A percentile compares a stretch with the other conserved stretches of the same genome.
Evolutionary conservation across 139 green algal genomes (phyloP).

Genomic region (Trebouxia sp.): DNA sequence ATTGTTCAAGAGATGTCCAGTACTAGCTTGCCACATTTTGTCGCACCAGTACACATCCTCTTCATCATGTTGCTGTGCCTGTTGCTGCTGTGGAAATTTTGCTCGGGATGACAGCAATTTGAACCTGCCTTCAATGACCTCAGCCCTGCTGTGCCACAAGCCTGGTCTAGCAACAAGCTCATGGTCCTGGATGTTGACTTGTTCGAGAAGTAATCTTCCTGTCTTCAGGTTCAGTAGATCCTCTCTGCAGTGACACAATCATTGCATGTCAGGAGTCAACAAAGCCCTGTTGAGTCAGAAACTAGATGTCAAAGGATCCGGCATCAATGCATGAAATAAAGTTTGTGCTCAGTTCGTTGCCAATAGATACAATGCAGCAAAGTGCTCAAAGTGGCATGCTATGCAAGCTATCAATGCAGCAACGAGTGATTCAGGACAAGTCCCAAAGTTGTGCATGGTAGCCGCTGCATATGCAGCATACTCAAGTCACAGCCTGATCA

Average conservation of each 20-base stretch:
- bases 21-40: neutral
- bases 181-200: neutral
- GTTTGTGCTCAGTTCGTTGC: too few relatives aligned
- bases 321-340: too few relatives aligned
- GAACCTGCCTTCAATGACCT: conserved; percentile 16
- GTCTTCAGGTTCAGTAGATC: neutral
- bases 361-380: too few relatives aligned
- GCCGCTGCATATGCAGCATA: too few relatives aligned
- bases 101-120: neutral
- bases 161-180: neutral
- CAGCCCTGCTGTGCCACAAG: conserved; percentile 2
- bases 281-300: too few relatives aligned
- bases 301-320: too few relatives aligned
- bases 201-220: neutral
- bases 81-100: neutral
- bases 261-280: too few relatives aligned
- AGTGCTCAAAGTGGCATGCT: too few relatives aligned
- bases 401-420: too few relatives aligned
- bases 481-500: neutral
- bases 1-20: neutral
- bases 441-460: too few relatives aligned
- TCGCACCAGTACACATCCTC: neutral
- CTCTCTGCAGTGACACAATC: neutral
- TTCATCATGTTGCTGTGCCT: neutral
- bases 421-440: too few relatives aligned